Percentiles rank a stretch among this genome's conserved stretches.
Evolutionary conservation across 148 eudicot genomes (phyloP).

Genomic region (Simmondsia chinensis): DNA sequence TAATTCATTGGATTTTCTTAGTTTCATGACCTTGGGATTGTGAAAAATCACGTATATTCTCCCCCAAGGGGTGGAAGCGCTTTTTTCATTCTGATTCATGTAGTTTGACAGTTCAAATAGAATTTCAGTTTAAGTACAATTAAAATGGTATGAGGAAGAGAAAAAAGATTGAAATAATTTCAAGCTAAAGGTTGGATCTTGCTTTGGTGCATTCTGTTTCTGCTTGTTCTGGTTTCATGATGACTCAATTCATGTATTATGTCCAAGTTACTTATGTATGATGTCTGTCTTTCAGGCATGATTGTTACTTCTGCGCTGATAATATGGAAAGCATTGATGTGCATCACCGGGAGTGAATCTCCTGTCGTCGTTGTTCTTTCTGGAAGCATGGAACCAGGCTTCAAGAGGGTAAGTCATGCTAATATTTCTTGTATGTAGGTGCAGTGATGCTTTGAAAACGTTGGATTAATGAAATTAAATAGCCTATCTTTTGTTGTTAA

Average conservation of each 20-base stretch:
- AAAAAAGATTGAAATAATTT: no score
- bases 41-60: no score
- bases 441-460: neutral
- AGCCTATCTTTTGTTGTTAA: neutral
- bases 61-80: no score
- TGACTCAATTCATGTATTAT: neutral
- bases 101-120: no score
- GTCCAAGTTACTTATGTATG: neutral
- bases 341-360: constrained; percentile 66
- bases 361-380: constrained; percentile 85
- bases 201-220: neutral
- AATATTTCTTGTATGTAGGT: neutral
- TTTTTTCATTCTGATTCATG: no score
- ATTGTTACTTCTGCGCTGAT: constrained; percentile 63
- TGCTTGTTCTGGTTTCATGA: neutral
- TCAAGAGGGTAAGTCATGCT: constrained; percentile 31
- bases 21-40: no score
- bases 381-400: constrained; percentile 91
- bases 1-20: no score
- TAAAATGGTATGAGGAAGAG: no score
- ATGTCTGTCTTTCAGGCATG: constrained; percentile 34
- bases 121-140: no score
- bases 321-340: constrained; percentile 74
- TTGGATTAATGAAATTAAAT: neutral
- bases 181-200: no score